Evolutionary conservation across 2,329 filamentous ascomycete genomes (phyloP).

Genomic region (Ophiosphaerella narmari): DNA sequence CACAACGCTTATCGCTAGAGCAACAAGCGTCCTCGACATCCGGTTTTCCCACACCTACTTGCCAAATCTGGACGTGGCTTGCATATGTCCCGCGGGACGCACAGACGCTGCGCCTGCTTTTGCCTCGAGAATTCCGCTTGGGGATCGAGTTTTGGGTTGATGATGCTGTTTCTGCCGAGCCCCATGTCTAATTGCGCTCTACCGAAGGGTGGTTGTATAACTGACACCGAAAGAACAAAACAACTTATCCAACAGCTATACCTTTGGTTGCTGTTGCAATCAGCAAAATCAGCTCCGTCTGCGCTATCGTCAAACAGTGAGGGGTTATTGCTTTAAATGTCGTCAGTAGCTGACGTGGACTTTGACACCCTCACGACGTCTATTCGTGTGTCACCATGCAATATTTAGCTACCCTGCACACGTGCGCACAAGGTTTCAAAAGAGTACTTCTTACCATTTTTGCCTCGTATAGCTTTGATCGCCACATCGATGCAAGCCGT

Average conservation of each 20-base stretch:
- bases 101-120: constrained; percentile 5
- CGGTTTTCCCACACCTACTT: constrained; percentile 11
- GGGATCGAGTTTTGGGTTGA: background rate
- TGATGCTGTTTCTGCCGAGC: background rate
- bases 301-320: background rate
- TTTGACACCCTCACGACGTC: background rate
- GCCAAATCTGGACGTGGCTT: constrained; percentile 5
- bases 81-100: constrained; percentile 3
- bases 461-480: too few species aligned
- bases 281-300: background rate
- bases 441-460: too few species aligned
- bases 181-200: too few species aligned
- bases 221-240: too few species aligned
- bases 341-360: constrained; percentile 25
- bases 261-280: too few species aligned
- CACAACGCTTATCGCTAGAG: constrained; percentile 12
- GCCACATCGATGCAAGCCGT: too few species aligned
- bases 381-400: background rate
- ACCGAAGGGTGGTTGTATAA: too few species aligned
- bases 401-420: too few species aligned
- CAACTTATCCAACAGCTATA: too few species aligned
- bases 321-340: constrained; percentile 6
- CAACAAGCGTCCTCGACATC: constrained; percentile 16
- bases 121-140: background rate
- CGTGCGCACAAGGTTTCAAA: too few species aligned